phyloP scores from a whole-genome alignment of 148 eudicot species.

The Vaccinium darrowii region DNA sequence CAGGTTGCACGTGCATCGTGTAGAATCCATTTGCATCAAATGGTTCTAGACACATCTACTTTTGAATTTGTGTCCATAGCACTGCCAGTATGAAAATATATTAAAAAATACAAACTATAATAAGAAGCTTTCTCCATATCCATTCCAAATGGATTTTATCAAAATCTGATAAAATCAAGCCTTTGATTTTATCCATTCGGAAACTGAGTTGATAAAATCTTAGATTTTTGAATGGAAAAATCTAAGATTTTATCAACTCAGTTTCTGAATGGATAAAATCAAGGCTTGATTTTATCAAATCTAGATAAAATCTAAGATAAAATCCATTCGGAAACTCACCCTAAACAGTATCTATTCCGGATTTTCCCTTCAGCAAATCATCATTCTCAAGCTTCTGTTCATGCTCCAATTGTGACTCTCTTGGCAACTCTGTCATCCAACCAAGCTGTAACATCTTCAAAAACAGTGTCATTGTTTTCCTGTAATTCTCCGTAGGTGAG shows the following conservation, averaged over 20 bases:
- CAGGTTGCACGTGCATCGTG: background rate
- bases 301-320: too few species aligned
- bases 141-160: background rate
- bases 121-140: background rate
- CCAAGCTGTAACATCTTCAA: conserved; percentile 65
- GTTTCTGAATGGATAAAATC: too few species aligned
- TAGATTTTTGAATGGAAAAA: too few species aligned
- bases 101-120: background rate
- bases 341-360: background rate
- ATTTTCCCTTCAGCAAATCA: background rate
- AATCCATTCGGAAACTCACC: too few species aligned
- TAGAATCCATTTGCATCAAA: background rate
- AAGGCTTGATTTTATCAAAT: too few species aligned
- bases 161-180: too few species aligned
- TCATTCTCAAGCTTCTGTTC: conserved; percentile 48
- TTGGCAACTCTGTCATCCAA: conserved; percentile 35
- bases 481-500: conserved; percentile 71
- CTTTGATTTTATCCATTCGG: too few species aligned
- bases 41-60: background rate
- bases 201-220: too few species aligned
- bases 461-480: conserved; percentile 53
- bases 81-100: background rate
- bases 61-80: background rate
- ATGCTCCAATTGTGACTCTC: conserved; percentile 36
- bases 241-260: too few species aligned